Base-by-base conservation (phyloP, 2,329 filamentous ascomycete genomes). In the Talaromyces sp. region DNA sequence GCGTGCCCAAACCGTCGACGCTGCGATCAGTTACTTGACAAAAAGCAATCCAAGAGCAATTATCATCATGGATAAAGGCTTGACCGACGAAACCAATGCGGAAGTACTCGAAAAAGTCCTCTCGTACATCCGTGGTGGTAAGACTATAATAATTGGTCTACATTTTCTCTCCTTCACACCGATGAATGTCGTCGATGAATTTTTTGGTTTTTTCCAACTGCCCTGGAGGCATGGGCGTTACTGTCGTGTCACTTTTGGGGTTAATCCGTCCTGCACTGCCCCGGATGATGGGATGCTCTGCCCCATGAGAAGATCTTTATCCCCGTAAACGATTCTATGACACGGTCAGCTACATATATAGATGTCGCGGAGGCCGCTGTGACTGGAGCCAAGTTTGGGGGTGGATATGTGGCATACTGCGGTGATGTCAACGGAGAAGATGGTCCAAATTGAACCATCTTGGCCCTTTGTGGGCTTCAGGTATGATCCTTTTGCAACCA, bases 261-360 rank as follows among this genome's bases (percentile, higher is more conserved):
- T 17, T 17, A 52, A 52, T 52, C 33, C 48, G 9, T 37, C 33
- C 6, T 51, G 46, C 17, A 10, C 21, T 25, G 33, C 37, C 1
- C 48, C 48, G 17, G 21, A 28, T 9, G 22, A 15, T 13, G 43
- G 45, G 53, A 65, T 43, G 65, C 66, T 17, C 43, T 46, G 25
- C 57, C 50, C 5, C 21, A 64, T 2, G 67, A 71, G 36, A 69
- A 63, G 60, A 61, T 71, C n/a, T 68, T 64, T 45, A 53, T 67
- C 31, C 65, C 66, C 28, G 46, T 63, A 5, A 9, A 4, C 21
- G 51, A 22, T 37, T 36, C 51, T 15, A 33, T 22, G 37, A 40
- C 36, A 15, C 36, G 28, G 36, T 53, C 51, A n/a, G n/a, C 51
- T 17, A 15, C 25, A 2, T 43, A 41, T 19, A 22, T 53, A 25